Conservation (phyloP, 2,329 filamentous ascomycete genomes). For the Huntiella savannae region DNA sequence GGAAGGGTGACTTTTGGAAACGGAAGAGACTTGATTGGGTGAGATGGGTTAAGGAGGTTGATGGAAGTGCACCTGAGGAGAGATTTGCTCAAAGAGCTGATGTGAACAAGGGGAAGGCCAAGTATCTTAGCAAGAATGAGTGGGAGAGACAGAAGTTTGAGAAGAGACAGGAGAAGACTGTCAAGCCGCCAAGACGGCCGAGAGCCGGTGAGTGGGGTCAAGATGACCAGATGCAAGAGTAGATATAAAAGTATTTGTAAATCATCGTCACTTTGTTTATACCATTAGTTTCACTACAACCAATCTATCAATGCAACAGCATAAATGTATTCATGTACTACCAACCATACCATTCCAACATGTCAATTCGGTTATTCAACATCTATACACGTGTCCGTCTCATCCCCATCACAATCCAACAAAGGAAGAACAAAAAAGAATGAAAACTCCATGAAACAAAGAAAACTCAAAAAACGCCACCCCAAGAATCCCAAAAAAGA, state of each 20-base stretch:
- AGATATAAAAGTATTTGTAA: background rate
- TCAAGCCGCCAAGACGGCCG: constrained; percentile 4
- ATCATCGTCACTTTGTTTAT: too few relatives aligned
- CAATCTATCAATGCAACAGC: too few relatives aligned
- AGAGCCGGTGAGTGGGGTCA: background rate
- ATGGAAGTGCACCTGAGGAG: constrained; percentile 7
- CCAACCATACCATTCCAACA: too few relatives aligned
- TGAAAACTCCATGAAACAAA: background rate
- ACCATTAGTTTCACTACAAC: too few relatives aligned
- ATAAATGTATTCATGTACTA: too few relatives aligned
- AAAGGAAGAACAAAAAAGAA: background rate
- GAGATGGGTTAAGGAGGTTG: constrained; percentile 31
- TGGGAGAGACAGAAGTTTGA: constrained; percentile 9
- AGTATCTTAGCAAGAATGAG: constrained; percentile 9
- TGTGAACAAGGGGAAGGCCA: constrained; percentile 2
- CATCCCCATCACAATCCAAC: too few relatives aligned
- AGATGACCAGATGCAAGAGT: background rate
- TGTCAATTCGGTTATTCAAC: too few relatives aligned
- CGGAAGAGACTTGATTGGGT: constrained; percentile 35
- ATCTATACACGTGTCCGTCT: background rate
- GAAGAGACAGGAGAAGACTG: constrained; percentile 3
- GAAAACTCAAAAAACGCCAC: background rate
- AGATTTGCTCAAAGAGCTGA: constrained; percentile 6
- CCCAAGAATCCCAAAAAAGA: background rate
- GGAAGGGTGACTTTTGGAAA: constrained; percentile 40